phyloP scores from a whole-genome alignment of 306 rosid species.

The Ormosia emarginata region DNA sequence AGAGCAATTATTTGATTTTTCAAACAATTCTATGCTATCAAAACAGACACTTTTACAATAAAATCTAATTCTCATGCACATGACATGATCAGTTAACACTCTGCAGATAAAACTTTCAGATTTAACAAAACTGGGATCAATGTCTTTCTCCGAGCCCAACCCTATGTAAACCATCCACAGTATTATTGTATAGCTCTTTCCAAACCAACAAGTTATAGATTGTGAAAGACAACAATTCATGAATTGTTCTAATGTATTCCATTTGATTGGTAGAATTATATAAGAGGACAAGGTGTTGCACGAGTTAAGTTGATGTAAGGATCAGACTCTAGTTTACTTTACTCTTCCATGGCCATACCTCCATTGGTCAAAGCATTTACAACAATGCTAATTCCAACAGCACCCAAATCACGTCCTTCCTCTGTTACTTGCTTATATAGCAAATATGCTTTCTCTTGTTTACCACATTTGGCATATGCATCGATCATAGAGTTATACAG shows the following conservation, averaged over 20 bases:
- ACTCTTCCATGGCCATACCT: conserved; percentile 45
- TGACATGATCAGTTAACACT: neutral
- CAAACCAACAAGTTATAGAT: neutral
- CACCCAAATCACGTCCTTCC: conserved; percentile 61
- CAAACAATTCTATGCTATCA: neutral
- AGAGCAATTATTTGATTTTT: neutral
- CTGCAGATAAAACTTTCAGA: neutral
- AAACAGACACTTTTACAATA: neutral
- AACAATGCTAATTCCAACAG: conserved; percentile 76
- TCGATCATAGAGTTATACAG: conserved; percentile 71
- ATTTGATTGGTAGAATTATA: neutral
- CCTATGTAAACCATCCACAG: neutral
- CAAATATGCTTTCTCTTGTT: conserved; percentile 64
- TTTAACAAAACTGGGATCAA: neutral
- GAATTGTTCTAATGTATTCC: neutral
- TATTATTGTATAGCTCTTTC: neutral
- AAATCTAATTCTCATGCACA: neutral
- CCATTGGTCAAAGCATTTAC: conserved; percentile 69
- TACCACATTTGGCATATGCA: conserved; percentile 77
- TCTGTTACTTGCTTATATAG: conserved; percentile 58
- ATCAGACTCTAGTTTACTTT: conserved; percentile 11
- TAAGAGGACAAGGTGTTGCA: neutral
- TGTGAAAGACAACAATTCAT: neutral
- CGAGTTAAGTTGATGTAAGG: neutral
- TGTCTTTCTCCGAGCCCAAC: neutral